Base-by-base conservation (phyloP, 2,329 filamentous ascomycete species). In the Ascochyta lentis region DNA sequence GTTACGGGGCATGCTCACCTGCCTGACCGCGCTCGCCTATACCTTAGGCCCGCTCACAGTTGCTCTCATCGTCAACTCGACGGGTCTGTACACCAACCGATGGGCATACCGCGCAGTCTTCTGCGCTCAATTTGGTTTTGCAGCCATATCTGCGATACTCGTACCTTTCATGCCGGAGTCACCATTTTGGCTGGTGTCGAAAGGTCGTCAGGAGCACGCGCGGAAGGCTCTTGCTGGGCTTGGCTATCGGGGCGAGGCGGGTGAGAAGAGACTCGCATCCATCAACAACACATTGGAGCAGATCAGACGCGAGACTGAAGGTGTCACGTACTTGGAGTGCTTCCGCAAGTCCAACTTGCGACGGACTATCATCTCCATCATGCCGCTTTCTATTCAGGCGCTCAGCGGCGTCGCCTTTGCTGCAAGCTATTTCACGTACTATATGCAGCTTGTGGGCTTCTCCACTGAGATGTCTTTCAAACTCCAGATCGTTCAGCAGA, bases 241-340 rank as follows among this genome's bases (percentile, higher is more conserved):
- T 12, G 67, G 68, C 9, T 56, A 69, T 43, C 51, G 46, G 9
- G 59, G 54, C 5, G 22, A 46, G 0, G 57, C 63, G 26, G 66
- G 51, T 35, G 53, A 59, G 15, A 60, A 62, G 41, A 63, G 64
- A 31, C 54, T 68, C 24, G 64, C 61, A 3, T 56, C 56, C 37
- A 69, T 69, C 27, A 62, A 68, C 35, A 59, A 61, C 31, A 78
- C 75, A 0, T 65, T 78, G 6, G 68, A 76, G 23, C 61, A 76
- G 49, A 59, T 76, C 12, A 65, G 64, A 37, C 45, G 52, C 34
- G 76, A 80, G 56, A 68, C 61, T 40, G 78, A 80, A 12, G 90
- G 90, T 37, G 84, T 89, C 8, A 87, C 83, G 39, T 96, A 94
- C 73, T 76, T 84, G 64, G 91, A 95, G 72, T 96, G 91, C 77